Conservation (phyloP, 768 basidiomycete genomes). For the Tremella yokohamensis region DNA sequence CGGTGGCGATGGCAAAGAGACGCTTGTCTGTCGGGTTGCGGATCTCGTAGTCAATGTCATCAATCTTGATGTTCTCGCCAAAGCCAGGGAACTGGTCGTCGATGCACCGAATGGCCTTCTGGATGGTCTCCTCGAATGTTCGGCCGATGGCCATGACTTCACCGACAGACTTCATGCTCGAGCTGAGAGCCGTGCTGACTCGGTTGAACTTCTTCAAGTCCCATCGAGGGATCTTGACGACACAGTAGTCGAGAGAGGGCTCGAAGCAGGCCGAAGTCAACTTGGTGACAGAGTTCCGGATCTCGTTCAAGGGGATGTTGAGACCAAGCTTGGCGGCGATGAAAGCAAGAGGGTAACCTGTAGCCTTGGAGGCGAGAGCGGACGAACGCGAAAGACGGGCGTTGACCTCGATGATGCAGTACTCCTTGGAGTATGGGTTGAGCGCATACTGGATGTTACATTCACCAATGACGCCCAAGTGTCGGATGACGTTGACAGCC, state of each 20-base stretch:
- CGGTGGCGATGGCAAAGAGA: constrained; percentile 90
- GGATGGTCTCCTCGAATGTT: constrained; percentile 97
- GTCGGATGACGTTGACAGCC: constrained; percentile 97
- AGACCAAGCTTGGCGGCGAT: constrained; percentile 98
- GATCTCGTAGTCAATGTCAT: constrained; percentile 88
- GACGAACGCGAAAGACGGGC: constrained; percentile 98
- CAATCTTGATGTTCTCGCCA: constrained; percentile 65
- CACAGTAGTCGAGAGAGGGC: constrained; percentile 92
- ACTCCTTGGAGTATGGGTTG: constrained; percentile 89
- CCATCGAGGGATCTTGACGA: constrained; percentile 99
- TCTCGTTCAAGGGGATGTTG: constrained; percentile 93
- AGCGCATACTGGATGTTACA: constrained; percentile 99
- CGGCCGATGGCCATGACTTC: constrained; percentile 99
- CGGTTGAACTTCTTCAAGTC: constrained; percentile 97
- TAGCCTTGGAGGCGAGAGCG: constrained; percentile 95
- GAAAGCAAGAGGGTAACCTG: constrained; percentile 95
- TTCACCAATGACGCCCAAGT: constrained; percentile 94
- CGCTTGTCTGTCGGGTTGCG: constrained; percentile 94
- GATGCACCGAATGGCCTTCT: constrained; percentile 95
- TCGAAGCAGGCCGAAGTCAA: constrained; percentile 97
- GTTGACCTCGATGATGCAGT: constrained; percentile 98
- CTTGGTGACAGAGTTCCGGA: constrained; percentile 95
- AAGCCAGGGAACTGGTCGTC: constrained; percentile 94
- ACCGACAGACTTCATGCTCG: constrained; percentile 98
- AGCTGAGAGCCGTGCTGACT: constrained; percentile 83